Percentiles rank a stretch among this genome's conserved stretches.
These are phyloP conservation scores for Phytophthora sp. DNA, from an alignment of 352 stramenopile genomes.

Conservation along the genomic window DNA sequence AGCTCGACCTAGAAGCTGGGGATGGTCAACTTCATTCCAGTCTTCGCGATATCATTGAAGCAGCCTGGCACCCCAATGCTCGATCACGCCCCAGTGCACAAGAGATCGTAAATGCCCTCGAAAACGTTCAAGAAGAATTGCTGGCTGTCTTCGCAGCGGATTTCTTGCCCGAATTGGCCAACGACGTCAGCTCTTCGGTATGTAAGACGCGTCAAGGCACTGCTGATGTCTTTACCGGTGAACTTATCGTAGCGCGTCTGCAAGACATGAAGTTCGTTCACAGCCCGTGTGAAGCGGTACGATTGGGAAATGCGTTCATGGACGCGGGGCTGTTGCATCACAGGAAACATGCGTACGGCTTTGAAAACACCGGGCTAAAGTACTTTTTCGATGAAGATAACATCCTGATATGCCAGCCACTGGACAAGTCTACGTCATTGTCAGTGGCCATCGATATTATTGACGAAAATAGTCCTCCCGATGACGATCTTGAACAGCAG, in stretches of 20 bases:
- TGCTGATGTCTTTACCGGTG: constrained; percentile 38
- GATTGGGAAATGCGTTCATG: constrained; percentile 55
- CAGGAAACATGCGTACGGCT: constrained; percentile 42
- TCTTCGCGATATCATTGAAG: constrained; percentile 52
- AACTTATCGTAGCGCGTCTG: constrained; percentile 42
- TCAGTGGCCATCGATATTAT: constrained; percentile 9
- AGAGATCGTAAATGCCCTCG: constrained; percentile 47
- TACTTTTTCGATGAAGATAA: constrained; percentile 57
- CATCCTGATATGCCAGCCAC: constrained; percentile 40
- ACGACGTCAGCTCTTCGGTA: constrained; percentile 32
- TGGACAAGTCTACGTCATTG: not conserved
- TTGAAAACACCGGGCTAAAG: constrained; percentile 36
- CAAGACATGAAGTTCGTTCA: constrained; percentile 35
- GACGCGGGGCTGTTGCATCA: constrained; percentile 58
- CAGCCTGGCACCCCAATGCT: constrained; percentile 51
- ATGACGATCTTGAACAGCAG: constrained; percentile 23
- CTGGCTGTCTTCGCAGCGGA: constrained; percentile 34
- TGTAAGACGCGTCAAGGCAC: constrained; percentile 17
- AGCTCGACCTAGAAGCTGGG: too few relatives aligned
- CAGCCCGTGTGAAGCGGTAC: constrained; percentile 41
- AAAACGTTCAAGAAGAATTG: constrained; percentile 54
- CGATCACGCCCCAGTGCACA: constrained; percentile 45
- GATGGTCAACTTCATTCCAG: constrained; percentile 31
- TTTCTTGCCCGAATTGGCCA: constrained; percentile 31
- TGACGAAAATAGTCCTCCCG: constrained; percentile 1